Conservation (phyloP, 2,329 filamentous ascomycete genomes). For the Knufia fluminis region DNA sequence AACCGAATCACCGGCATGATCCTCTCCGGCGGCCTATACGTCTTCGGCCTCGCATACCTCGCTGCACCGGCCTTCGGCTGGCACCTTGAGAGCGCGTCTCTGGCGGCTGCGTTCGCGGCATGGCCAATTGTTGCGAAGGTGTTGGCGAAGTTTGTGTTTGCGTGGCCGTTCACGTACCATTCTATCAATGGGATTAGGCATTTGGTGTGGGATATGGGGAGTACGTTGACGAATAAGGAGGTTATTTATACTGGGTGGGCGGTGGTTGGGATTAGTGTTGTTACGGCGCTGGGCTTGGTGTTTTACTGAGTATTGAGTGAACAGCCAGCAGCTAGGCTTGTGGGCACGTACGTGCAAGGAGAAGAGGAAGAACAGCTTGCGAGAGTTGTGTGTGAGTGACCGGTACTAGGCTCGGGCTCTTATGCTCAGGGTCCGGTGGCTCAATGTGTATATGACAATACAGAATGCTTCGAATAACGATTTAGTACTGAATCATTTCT, state of each 20-base stretch:
- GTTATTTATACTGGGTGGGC: conserved; percentile 40
- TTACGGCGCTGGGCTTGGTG: conserved; percentile 16
- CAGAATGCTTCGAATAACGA: too few species aligned
- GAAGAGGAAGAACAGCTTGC: background rate
- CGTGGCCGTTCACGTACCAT: conserved; percentile 61
- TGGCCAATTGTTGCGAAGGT: conserved; percentile 53
- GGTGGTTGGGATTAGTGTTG: conserved; percentile 16
- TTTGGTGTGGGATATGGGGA: conserved; percentile 60
- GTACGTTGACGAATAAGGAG: conserved; percentile 52
- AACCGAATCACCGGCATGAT: conserved; percentile 75
- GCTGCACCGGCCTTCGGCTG: conserved; percentile 65
- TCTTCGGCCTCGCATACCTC: conserved; percentile 73
- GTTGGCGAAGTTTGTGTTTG: conserved; percentile 48
- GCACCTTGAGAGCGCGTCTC: conserved; percentile 55
- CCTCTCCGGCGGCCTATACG: conserved; percentile 66
- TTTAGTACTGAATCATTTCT: too few species aligned
- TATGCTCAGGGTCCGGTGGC: background rate
- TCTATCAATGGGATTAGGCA: conserved; percentile 61
- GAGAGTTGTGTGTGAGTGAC: too few species aligned
- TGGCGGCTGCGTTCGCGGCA: conserved; percentile 56
- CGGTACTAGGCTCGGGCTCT: background rate
- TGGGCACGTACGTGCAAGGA: too few species aligned
- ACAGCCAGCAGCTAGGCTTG: too few species aligned
- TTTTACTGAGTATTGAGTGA: conserved; percentile 6
- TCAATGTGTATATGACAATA: too few species aligned